Conservation (phyloP, 495 filamentous ascomycete species). For the Podospora tetraspora region DNA sequence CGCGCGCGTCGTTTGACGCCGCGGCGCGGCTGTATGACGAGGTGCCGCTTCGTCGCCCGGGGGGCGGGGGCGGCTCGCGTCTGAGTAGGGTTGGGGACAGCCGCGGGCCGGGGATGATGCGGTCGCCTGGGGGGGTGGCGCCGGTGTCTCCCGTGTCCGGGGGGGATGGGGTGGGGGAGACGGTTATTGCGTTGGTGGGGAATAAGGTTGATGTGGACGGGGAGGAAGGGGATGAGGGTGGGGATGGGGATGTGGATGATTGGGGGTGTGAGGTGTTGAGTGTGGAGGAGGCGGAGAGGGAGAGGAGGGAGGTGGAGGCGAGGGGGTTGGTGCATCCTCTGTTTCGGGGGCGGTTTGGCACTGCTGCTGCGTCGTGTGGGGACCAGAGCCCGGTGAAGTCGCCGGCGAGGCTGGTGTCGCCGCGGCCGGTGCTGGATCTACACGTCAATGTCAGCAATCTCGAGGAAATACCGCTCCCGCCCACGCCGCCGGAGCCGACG, state of each 20-base stretch:
- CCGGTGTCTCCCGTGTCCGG: not conserved
- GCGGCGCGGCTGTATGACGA: slow-evolving; percentile 16
- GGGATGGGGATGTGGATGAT: not conserved
- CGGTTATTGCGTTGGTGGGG: slow-evolving; percentile 21
- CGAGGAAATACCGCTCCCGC: not conserved
- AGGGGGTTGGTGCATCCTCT: slow-evolving; percentile 22
- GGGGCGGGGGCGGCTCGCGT: not conserved
- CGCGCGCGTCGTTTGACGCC: slow-evolving; percentile 17
- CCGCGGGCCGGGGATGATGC: too few relatives aligned
- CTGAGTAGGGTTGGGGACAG: too few relatives aligned
- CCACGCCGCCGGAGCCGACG: slow-evolving; percentile 1
- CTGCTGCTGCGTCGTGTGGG: not conserved
- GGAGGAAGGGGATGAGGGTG: not conserved
- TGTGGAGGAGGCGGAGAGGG: slow-evolving; percentile 14
- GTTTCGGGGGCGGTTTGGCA: slow-evolving; percentile 14
- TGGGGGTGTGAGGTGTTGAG: not conserved
- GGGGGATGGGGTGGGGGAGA: not conserved
- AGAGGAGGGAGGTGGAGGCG: slow-evolving; percentile 18
- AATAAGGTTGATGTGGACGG: slow-evolving; percentile 23
- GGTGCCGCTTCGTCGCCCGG: slow-evolving; percentile 9
- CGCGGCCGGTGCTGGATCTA: not conserved
- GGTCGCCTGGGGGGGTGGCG: not conserved
- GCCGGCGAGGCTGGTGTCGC: not conserved
- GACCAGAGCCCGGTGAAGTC: not conserved
- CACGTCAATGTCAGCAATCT: not conserved